Percentiles rank a stretch among this genome's conserved stretches.
These are phyloP conservation scores for Amanita brunnescens DNA, from an alignment of 768 basidiomycete genomes.

Conservation along the genomic window DNA sequence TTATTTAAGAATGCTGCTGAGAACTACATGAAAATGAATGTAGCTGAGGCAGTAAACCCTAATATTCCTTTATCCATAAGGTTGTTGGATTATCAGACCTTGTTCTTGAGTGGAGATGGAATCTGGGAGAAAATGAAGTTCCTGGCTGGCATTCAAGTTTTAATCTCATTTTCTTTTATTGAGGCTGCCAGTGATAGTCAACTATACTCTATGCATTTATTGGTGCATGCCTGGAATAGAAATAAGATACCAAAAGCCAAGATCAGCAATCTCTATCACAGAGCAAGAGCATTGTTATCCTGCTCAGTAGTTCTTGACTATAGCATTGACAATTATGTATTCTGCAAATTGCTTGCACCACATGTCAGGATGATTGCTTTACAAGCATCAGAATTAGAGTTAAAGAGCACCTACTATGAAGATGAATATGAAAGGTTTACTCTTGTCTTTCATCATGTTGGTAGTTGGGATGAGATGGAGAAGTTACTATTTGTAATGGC, in stretches of 20 bases:
- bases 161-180: conserved; percentile 12
- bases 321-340: neutral
- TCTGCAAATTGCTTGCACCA: conserved; percentile 2
- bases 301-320: neutral
- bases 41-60: neutral
- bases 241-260: neutral
- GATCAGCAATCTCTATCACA: neutral
- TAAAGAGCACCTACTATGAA: neutral
- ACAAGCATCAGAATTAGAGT: neutral
- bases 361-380: conserved; percentile 5
- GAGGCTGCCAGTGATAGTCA: conserved; percentile 3
- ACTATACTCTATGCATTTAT: conserved; percentile 9
- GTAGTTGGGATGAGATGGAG: neutral
- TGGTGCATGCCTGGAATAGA: conserved; percentile 8
- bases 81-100: neutral
- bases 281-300: neutral
- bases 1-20: conserved; percentile 1
- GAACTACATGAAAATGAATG: neutral
- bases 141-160: conserved; percentile 10
- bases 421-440: neutral
- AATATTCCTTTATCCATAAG: too few species aligned
- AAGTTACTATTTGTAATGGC: neutral
- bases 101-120: neutral
- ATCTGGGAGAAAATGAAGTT: conserved; percentile 11
- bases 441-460: neutral